Base-by-base conservation (phyloP, 176 grass and related monocot species). In the Carex kokanica region DNA sequence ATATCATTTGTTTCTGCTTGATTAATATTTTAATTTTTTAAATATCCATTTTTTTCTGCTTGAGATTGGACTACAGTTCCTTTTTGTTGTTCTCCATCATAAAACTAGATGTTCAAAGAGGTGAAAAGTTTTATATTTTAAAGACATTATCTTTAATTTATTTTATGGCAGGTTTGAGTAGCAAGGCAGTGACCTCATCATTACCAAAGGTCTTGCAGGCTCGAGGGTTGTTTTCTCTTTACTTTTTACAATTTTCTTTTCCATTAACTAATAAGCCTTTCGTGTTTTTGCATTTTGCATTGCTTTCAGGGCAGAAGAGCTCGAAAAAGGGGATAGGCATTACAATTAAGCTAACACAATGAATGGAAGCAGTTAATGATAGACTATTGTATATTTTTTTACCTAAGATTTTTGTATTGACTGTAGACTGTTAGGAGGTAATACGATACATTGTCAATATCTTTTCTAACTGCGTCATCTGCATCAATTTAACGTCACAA, bases 241-340 rank as follows among this genome's bases (percentile, higher is more conserved):
- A 63, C 20, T 67, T 68, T 80, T 21, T 41, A 64, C 47, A 62
- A 9, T 67, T 82, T 82, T 82, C 23, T 52, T 67, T 81, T 47
- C 9, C 38, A 64, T 2, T 34, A 64, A 82, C 8, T 66, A 17
- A 45, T 18, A 27, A 62, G 20, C 21, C n/a, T 25, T 21, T 81
- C 55, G 17, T 53, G 6, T 71, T 47, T 82, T 14, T 65, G n/a
- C 21, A 75, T 65, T 82, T 64, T 64, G 12, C 47, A 64, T 67
- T 49, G 40, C 29, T 82, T 51, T 24, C 80, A 82, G 80, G 61
- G 53, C 21, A 66, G 43, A 81, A 64, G 79, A 65, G 21, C 24
- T 65, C 43, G 38, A 67, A 82, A 31, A 60, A 54, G 80, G 80
- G 45, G 47, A 65, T 82, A 67, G 13, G 61, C 63, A 64, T 47